Conservation (phyloP, 768 basidiomycete genomes). For the Sarcodon aspratus region DNA sequence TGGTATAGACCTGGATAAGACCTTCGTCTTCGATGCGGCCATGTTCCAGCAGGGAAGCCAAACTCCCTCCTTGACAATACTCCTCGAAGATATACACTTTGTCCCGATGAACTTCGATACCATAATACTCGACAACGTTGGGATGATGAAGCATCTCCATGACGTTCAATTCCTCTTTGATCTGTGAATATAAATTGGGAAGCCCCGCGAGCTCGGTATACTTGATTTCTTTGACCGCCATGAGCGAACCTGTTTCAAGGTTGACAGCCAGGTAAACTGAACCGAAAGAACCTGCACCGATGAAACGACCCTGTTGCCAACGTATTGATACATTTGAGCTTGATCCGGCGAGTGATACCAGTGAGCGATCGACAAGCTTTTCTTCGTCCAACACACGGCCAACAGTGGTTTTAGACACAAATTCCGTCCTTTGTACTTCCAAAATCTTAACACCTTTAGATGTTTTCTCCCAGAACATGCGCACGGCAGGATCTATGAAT, state of each 20-base stretch:
- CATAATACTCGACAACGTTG: conserved; percentile 97
- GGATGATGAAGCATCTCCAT: conserved; percentile 98
- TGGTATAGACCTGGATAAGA: conserved; percentile 89
- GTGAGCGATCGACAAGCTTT: conserved; percentile 85
- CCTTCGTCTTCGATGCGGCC: conserved; percentile 96
- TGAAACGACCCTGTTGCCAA: conserved; percentile 98
- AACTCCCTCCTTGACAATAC: conserved; percentile 92
- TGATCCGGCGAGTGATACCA: conserved; percentile 92
- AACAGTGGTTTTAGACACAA: conserved; percentile 61
- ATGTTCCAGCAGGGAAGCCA: conserved; percentile 81
- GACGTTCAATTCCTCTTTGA: conserved; percentile 90
- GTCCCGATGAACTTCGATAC: conserved; percentile 97
- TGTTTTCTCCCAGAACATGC: conserved; percentile 67
- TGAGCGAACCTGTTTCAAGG: conserved; percentile 87
- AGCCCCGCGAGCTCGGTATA: conserved; percentile 88
- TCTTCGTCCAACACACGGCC: conserved; percentile 93
- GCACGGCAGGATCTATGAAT: conserved; percentile 53
- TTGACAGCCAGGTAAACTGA: conserved; percentile 99
- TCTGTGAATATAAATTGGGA: conserved; percentile 82
- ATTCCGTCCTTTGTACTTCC: conserved; percentile 49
- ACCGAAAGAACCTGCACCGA: conserved; percentile 97
- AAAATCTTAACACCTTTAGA: conserved; percentile 46
- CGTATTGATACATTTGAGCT: conserved; percentile 90
- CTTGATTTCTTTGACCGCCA: conserved; percentile 99
- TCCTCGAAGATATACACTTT: conserved; percentile 99